Percentiles rank a stretch among this genome's conserved stretches.
Conservation (phyloP, 495 filamentous ascomycete species). For the Lasiosphaeria hispida region DNA sequence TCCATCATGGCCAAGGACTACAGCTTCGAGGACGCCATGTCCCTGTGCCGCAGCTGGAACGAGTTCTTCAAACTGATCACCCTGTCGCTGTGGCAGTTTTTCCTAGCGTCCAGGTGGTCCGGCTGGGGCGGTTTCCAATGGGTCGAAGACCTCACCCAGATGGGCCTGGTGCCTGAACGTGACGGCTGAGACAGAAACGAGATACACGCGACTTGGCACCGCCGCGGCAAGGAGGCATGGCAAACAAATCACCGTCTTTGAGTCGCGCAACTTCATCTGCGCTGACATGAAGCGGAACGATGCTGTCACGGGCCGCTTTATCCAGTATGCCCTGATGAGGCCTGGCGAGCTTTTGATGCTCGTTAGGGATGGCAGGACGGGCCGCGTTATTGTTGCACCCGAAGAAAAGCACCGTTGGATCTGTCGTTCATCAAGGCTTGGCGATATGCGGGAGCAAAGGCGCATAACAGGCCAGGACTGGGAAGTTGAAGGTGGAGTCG, state of each 20-base stretch:
- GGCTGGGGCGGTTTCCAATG: conserved; percentile 39
- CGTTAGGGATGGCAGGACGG: conserved; percentile 49
- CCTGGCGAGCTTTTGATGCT: conserved; percentile 40
- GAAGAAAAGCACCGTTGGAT: conserved; percentile 47
- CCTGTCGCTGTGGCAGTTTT: conserved; percentile 48
- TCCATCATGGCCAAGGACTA: conserved; percentile 53
- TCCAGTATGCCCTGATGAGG: conserved; percentile 49
- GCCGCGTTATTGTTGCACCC: conserved; percentile 44
- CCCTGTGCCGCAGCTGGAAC: conserved; percentile 53
- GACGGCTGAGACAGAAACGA: conserved; percentile 30
- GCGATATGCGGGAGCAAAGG: too few relatives aligned
- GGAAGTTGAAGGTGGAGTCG: too few relatives aligned
- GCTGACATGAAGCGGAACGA: conserved; percentile 52
- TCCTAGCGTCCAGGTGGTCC: conserved; percentile 47
- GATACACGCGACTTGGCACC: conserved; percentile 32
- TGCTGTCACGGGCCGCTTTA: conserved; percentile 47
- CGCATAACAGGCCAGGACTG: too few relatives aligned
- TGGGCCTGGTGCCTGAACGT: conserved; percentile 45
- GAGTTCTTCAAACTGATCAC: conserved; percentile 53
- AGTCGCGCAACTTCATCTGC: conserved; percentile 50
- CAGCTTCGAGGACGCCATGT: conserved; percentile 43
- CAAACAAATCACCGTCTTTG: conserved; percentile 39
- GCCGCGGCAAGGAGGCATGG: conserved; percentile 24
- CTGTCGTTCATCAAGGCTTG: conserved; percentile 31
- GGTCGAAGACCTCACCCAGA: conserved; percentile 38